These are phyloP conservation scores for Phytophthora aleatoria DNA, from an alignment of 352 stramenopile species.

Conservation along the genomic window DNA sequence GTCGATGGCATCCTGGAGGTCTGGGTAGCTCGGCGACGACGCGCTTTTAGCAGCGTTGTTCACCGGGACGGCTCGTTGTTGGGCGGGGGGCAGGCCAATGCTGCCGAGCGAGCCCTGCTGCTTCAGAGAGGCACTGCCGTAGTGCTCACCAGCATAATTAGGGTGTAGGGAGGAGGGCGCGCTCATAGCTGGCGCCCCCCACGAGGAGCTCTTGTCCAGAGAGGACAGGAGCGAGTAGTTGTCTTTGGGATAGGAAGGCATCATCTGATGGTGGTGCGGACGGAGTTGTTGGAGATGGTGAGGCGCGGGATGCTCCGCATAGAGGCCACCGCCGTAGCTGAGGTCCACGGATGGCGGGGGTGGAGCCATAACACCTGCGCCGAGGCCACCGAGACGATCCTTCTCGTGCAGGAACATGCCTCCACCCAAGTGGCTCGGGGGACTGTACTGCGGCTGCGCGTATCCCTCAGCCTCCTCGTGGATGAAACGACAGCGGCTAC, in stretches of 20 bases:
- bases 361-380: constrained; percentile 35
- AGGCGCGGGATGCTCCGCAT: constrained; percentile 40
- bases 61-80: constrained; percentile 28
- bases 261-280: constrained; percentile 34
- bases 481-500: constrained; percentile 88
- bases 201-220: constrained; percentile 62
- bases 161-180: constrained; percentile 33
- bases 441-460: constrained; percentile 57
- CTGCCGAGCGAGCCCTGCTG: constrained; percentile 43
- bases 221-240: constrained; percentile 70
- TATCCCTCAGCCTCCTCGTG: constrained; percentile 81
- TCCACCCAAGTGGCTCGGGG: constrained; percentile 36
- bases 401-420: constrained; percentile 73
- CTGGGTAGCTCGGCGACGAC: constrained; percentile 59
- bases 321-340: constrained; percentile 34
- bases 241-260: constrained; percentile 62
- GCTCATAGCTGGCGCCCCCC: constrained; percentile 33
- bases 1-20: constrained; percentile 88
- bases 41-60: constrained; percentile 35
- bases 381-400: constrained; percentile 34
- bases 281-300: constrained; percentile 33
- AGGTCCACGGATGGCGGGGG: constrained; percentile 39
- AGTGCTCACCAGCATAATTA: constrained; percentile 66
- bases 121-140: constrained; percentile 32
- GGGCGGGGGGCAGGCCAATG: constrained; percentile 35